Base-by-base conservation (phyloP, 352 stramenopile species). In the Globisporangium recalcitrans region DNA sequence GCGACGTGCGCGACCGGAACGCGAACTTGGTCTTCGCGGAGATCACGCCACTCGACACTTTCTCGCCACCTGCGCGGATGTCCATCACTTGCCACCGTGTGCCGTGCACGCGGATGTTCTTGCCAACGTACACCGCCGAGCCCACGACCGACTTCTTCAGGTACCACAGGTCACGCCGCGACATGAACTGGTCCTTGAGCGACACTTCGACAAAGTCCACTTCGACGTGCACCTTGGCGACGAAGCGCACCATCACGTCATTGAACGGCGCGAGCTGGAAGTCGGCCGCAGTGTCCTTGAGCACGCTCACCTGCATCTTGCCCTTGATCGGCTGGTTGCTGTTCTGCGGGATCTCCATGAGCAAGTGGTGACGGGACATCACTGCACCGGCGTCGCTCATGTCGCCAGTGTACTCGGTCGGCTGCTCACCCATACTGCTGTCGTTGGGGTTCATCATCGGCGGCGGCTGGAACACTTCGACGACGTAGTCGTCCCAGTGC, bases 21-120 rank as follows among this genome's bases (percentile, higher is more conserved):
- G 96, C 98, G 61, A 99, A 97, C 68, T 98, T 98, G 29, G 97
- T 99, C 13, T 88, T 84, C 8, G 92, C 77, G 4, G 91, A 97
- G 52, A 99, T 87, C 32, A 99, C 85, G 40, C 96, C 97, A 24
- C 88, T 98, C 54, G 83, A 77, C 16, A 98, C 88, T 9, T 82
- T 78, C n/a, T 91, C 69, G 27, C 78, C 75, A 22, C 91, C 82
- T 7, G 82, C 75, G 47, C 94, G 89, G 36, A 97, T 73, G 62
- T 99, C 95, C 66, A 98, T 90, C 52, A 95, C 83, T 60, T 95
- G 84, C 78, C 80, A 90, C 6, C 83, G 72, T 44, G 83, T 82
- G 16, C 83, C 84, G 29, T 93, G 85, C 9, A 90, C 74, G 26
- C 83, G 72, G 10, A 93, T 81, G 29, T 71, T 89, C 63, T 93